Evolutionary conservation across 352 stramenopile genomes (phyloP).

Genomic region (Phytophthora uliginosa): DNA sequence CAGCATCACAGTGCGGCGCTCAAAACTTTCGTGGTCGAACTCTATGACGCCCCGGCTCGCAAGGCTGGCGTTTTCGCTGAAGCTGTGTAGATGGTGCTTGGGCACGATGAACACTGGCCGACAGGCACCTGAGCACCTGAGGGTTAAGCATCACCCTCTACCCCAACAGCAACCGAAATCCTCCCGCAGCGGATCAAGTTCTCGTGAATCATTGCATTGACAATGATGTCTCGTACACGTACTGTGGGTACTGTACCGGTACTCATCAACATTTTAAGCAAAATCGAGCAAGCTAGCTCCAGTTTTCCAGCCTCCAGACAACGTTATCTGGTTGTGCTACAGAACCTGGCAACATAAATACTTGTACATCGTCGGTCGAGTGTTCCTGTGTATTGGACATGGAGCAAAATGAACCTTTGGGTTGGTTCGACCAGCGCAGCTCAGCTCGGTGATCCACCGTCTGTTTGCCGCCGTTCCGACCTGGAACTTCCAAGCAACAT

Average conservation of each 20-base stretch:
- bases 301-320: neutral
- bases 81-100: neutral
- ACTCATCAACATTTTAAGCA: neutral
- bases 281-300: neutral
- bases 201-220: neutral
- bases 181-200: neutral
- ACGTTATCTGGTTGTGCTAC: too few relatives aligned
- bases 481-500: constrained; percentile 13
- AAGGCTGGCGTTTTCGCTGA: constrained; percentile 1
- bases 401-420: neutral
- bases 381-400: neutral
- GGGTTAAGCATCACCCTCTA: neutral
- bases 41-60: neutral
- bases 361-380: neutral
- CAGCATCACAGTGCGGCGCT: neutral
- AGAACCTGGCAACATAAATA: neutral
- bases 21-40: neutral
- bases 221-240: too few relatives aligned
- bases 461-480: constrained; percentile 8
- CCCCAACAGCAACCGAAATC: neutral
- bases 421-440: neutral
- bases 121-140: neutral
- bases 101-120: neutral
- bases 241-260: too few relatives aligned
- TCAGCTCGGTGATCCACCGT: constrained; percentile 23